Base-by-base conservation (phyloP, 169 alveolate species). In the Plasmodium berghei region DNA sequence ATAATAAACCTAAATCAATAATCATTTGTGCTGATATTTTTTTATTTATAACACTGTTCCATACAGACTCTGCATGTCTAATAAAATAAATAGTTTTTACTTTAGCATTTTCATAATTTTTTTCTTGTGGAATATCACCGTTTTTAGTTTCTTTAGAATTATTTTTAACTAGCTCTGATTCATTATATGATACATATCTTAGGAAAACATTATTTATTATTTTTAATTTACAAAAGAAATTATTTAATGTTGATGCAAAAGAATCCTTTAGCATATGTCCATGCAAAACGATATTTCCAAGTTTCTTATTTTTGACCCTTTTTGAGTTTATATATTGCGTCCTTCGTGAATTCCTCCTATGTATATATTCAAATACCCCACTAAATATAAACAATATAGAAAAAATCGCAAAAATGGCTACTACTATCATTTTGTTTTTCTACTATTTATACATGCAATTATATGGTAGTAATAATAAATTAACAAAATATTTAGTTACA, bases 81-180 rank as follows among this genome's bases (percentile, higher is more conserved):
- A 80, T 67, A 59, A 80, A 80, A 59, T 80, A 80, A 66, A 80
- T 80, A 9, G 90, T 80, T 61, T 80, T 80, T 18, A 80, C 63
- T 34, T 67, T 61, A 28, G 24, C 71, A 52, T 66, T 80, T 55
- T 80, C 22, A 18, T 71, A 22, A 0, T 4, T 6, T 62, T 16
- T 5, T 52, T 24, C 24, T 62, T 22, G 9, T 24, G 18, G 10
- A 9, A 20, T 66, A 28, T 66, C 54, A 66, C n/a, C 34, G 1
- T 42, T 8, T 40, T 5, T 16, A 42, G 16, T 28, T 28, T 6
- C 55, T 6, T 66, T 3, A 26, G 10, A 12, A 40, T 28, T 10
- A 9, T 42, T 66, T 40, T 66, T 14, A 42, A 12, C 26, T 26
- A 16, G 9, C 42, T 22, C 1, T 20, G 10, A 26, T 24, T 20